Percentiles rank a stretch among this genome's conserved stretches.
Conservation (phyloP, 768 basidiomycete genomes). For the Lactarius psammicola region DNA sequence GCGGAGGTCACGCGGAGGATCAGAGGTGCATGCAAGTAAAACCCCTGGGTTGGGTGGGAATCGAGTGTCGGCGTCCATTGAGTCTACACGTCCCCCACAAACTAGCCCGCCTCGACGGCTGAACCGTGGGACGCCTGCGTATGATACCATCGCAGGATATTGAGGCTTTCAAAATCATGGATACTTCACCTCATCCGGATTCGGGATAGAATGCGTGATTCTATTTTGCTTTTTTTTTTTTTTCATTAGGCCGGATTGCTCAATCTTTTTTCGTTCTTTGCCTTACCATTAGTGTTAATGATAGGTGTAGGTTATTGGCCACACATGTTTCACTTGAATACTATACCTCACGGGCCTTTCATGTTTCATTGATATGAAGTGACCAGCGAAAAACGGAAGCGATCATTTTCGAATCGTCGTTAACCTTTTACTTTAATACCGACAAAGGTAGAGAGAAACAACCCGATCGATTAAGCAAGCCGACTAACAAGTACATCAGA, state of each 20-base stretch:
- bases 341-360: no score
- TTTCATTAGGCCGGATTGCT: not conserved
- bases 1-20: constrained; percentile 16
- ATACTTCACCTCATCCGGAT: constrained; percentile 39
- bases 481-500: not conserved
- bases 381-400: no score
- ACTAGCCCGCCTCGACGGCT: constrained; percentile 34
- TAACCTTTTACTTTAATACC: not conserved
- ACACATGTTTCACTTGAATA: not conserved
- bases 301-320: constrained; percentile 9
- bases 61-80: constrained; percentile 18
- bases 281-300: not conserved
- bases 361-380: not conserved
- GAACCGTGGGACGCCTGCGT: constrained; percentile 31
- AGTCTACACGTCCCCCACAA: constrained; percentile 17
- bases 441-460: not conserved
- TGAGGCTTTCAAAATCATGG: constrained; percentile 59
- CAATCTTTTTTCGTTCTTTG: not conserved
- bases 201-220: constrained; percentile 29
- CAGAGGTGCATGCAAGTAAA: constrained; percentile 10
- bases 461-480: not conserved
- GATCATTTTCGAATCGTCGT: not conserved
- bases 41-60: constrained; percentile 8
- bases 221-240: not conserved
- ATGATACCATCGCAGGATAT: constrained; percentile 37